Base-by-base conservation (phyloP, 2,329 filamentous ascomycete genomes). In the Alternaria sp. region DNA sequence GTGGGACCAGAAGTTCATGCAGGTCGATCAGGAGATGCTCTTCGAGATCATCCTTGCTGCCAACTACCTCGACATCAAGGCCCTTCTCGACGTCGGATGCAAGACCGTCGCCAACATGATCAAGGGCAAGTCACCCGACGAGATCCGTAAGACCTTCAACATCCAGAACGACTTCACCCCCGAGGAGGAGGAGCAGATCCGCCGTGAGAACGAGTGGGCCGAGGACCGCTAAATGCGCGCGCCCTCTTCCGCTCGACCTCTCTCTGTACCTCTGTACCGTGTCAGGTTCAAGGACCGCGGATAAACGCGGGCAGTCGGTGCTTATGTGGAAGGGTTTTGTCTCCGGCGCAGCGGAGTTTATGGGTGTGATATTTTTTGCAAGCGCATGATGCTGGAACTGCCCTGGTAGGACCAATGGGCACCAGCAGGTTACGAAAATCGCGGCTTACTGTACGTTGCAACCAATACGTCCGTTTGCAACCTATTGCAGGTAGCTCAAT, bases 81-180 rank as follows among this genome's bases (percentile, higher is more conserved):
- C 93, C 1, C 90, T 99, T 1, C 89, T 99, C 28, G 95, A 99
- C 67, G 94, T 98, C 60, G 95, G 95, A 62, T 99, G 95, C 88
- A 99, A 99, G 87, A 99, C 95, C 0, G 95, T 99, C 14, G 95
- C 95, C 62, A 99, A 99, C 82, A 99, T 99, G 95, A 99, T 99
- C 85, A 99, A 99, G 90, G 95, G 95, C 82, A 99, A 99, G 86
- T 97, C 93, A 0, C 95, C 95, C 3, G 95, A 99, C 79, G 95
- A 99, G 83, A 99, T 99, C 73, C 91, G 95, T 51, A 99, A 98
- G 86, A 99, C 95, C 0, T 99, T 99, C 84, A 99, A 99, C 83
- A 99, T 99, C 74, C 95, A 96, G 74, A 99, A 99, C 73, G 95
- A 99, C 79, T 99, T 99, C 82, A 98, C 95, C 0, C 92, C 94